Percentiles rank a stretch among this genome's conserved stretches.
Conservation (phyloP, 179 eudicot species). For the Corrigiola litoralis region DNA sequence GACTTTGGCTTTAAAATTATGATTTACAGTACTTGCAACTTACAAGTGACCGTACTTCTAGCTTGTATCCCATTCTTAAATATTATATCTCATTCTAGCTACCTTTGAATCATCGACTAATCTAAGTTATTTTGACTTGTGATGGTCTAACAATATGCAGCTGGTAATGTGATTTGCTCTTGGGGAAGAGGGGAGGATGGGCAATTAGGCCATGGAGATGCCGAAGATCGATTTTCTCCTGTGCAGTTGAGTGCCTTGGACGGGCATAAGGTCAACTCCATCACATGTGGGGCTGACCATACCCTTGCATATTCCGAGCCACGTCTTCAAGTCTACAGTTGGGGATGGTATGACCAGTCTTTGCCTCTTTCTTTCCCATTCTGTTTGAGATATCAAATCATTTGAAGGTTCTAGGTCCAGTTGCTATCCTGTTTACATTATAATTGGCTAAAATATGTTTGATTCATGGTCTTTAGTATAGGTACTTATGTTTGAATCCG, state of each 20-base stretch:
- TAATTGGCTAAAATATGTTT: background rate
- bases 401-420: background rate
- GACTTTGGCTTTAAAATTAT: no score
- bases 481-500: background rate
- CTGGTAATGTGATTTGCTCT: conserved; percentile 83
- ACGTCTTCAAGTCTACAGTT: conserved; percentile 72
- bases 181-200: conserved; percentile 99
- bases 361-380: background rate
- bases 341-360: conserved; percentile 81
- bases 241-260: conserved; percentile 78
- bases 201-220: conserved; percentile 91
- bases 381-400: background rate
- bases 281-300: conserved; percentile 94
- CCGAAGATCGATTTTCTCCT: conserved; percentile 82
- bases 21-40: no score
- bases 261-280: conserved; percentile 61
- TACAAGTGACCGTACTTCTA: no score
- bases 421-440: background rate
- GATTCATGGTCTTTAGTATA: background rate
- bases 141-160: conserved; percentile 28
- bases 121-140: background rate
- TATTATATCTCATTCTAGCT: no score
- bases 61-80: no score
- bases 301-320: conserved; percentile 81
- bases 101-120: no score